These are phyloP conservation scores for Mariannaea sp. DNA, from an alignment of 2,329 filamentous ascomycete species.

Conservation along the genomic window DNA sequence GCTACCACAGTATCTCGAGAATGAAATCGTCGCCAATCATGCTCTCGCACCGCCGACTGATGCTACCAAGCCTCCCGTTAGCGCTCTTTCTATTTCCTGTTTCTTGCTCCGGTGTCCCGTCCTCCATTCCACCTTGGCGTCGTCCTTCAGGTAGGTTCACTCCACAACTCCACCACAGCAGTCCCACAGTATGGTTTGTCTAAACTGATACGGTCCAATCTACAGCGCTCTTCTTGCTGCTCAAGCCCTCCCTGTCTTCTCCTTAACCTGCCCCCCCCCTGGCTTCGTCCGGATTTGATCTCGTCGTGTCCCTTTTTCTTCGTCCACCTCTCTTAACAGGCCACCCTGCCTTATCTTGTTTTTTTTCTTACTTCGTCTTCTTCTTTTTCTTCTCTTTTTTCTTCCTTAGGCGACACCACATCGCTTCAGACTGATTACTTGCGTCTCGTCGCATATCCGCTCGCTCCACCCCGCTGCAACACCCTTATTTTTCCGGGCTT, in stretches of 20 bases:
- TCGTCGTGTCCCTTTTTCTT: slow-evolving; percentile 24
- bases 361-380: slow-evolving; percentile 26
- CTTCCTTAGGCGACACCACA: slow-evolving; percentile 21
- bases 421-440: slow-evolving; percentile 24
- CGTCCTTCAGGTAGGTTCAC: slow-evolving; percentile 18
- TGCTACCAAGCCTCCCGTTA: neutral
- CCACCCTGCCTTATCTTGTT: slow-evolving; percentile 26
- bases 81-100: slow-evolving; percentile 3
- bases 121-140: neutral
- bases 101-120: slow-evolving; percentile 7
- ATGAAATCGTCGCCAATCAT: neutral
- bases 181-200: slow-evolving; percentile 7
- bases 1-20: neutral
- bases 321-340: slow-evolving; percentile 6
- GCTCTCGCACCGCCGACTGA: neutral
- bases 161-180: slow-evolving; percentile 9
- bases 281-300: slow-evolving; percentile 12
- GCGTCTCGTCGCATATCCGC: slow-evolving; percentile 24
- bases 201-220: slow-evolving; percentile 1
- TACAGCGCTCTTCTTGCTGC: neutral
- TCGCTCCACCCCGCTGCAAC: slow-evolving; percentile 6
- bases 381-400: slow-evolving; percentile 16
- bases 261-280: slow-evolving; percentile 8
- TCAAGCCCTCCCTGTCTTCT: slow-evolving; percentile 8
- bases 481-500: neutral